Evolutionary conservation across 805 yeast genomes (phyloP).

Genomic region (Priceomyces carsonii): DNA sequence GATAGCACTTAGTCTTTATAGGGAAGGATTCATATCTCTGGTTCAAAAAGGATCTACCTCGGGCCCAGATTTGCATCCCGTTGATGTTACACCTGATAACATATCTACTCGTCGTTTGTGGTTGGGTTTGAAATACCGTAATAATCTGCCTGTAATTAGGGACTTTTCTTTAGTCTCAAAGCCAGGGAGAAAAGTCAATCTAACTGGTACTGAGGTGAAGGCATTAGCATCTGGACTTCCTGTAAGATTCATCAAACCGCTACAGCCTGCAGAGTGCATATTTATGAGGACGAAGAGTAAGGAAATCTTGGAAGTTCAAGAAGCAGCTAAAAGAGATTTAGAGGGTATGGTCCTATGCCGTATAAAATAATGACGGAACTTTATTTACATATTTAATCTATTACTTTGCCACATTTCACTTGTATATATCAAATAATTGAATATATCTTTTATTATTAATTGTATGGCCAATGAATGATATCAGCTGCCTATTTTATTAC

Average conservation of each 20-base stretch:
- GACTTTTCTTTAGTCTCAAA: constrained; percentile 74
- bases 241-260: constrained; percentile 73
- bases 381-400: too few relatives aligned
- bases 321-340: constrained; percentile 73
- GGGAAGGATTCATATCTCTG: constrained; percentile 84
- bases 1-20: constrained; percentile 80
- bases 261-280: constrained; percentile 87
- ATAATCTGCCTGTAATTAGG: constrained; percentile 73
- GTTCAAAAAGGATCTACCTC: constrained; percentile 79
- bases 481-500: constrained; percentile 8
- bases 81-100: constrained; percentile 83
- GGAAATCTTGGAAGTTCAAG: constrained; percentile 73
- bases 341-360: constrained; percentile 85
- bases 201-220: constrained; percentile 63
- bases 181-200: constrained; percentile 76
- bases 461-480: background rate
- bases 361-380: constrained; percentile 42
- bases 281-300: constrained; percentile 53
- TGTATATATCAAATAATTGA: too few relatives aligned
- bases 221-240: constrained; percentile 74
- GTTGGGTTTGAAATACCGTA: constrained; percentile 88
- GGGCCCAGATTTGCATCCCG: constrained; percentile 80
- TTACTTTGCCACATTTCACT: too few relatives aligned
- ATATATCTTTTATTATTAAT: too few relatives aligned
- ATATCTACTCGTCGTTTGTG: constrained; percentile 84